Percentiles rank a stretch among this genome's conserved stretches.
Evolutionary conservation across 768 basidiomycete genomes (phyloP).

Genomic region (Leccinum pellstonianum): DNA sequence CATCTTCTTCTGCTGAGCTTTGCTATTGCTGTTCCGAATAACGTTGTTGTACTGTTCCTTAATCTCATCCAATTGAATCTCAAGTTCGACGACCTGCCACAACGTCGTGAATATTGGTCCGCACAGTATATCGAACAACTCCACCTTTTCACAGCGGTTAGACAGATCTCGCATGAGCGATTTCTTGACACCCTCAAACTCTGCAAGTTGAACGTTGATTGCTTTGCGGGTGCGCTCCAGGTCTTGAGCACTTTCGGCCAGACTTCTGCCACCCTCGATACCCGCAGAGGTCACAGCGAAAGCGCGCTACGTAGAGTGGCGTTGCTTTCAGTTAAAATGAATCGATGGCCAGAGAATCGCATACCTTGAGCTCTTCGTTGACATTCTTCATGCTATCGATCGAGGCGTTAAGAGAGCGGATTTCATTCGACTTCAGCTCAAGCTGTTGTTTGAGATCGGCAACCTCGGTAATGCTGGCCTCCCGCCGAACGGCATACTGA

Average conservation of each 20-base stretch:
- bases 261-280: slow-evolving; percentile 94
- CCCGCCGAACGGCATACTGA: slow-evolving; percentile 90
- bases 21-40: slow-evolving; percentile 96
- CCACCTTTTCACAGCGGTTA: slow-evolving; percentile 98
- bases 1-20: slow-evolving; percentile 99
- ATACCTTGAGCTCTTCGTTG: slow-evolving; percentile 96
- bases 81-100: slow-evolving; percentile 91
- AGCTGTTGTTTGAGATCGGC: slow-evolving; percentile 86
- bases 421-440: slow-evolving; percentile 80
- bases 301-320: slow-evolving; percentile 65
- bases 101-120: slow-evolving; percentile 12
- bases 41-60: slow-evolving; percentile 99
- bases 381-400: slow-evolving; percentile 93
- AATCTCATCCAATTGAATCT: slow-evolving; percentile 98
- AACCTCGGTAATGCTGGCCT: slow-evolving; percentile 83
- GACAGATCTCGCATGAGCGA: slow-evolving; percentile 98
- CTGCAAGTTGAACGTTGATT: slow-evolving; percentile 96
- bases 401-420: slow-evolving; percentile 77
- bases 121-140: slow-evolving; percentile 12
- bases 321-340: background rate
- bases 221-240: slow-evolving; percentile 95
- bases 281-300: slow-evolving; percentile 97
- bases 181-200: slow-evolving; percentile 99
- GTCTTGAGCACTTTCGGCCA: slow-evolving; percentile 96
- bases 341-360: slow-evolving; percentile 16